Evolutionary conservation across 495 filamentous ascomycete species (phyloP).

Genomic region (Tetracladium marchalianum): DNA sequence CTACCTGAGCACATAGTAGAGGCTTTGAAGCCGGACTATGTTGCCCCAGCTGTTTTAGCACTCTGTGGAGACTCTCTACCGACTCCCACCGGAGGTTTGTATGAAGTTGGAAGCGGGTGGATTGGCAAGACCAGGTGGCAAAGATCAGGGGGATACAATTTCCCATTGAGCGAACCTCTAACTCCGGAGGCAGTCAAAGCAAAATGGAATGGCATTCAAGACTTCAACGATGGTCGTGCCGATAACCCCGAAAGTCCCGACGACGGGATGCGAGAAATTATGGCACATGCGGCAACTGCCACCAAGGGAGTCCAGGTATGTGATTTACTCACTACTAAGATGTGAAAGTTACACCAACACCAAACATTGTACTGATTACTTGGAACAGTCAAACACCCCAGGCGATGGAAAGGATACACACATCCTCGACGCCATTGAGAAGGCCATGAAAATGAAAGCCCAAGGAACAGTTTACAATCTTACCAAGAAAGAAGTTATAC

Average conservation of each 20-base stretch:
- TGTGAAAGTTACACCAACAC: conserved; percentile 16
- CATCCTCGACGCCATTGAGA: conserved; percentile 45
- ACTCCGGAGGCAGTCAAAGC: conserved; percentile 57
- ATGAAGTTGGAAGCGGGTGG: conserved; percentile 69
- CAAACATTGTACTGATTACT: conserved; percentile 5
- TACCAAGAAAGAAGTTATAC: conserved; percentile 58
- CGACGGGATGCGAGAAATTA: conserved; percentile 54
- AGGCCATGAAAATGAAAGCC: conserved; percentile 50
- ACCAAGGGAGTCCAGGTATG: conserved; percentile 19
- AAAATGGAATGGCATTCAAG: conserved; percentile 50
- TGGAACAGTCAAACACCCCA: too few relatives aligned
- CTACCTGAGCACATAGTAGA: conserved; percentile 78
- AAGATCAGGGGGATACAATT: conserved; percentile 59
- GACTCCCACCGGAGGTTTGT: conserved; percentile 56
- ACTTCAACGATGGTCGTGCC: conserved; percentile 64
- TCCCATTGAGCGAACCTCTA: conserved; percentile 57
- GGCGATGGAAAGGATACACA: too few relatives aligned
- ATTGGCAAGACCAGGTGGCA: conserved; percentile 65
- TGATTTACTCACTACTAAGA: not conserved
- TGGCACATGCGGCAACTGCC: conserved; percentile 26
- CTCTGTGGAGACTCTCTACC: conserved; percentile 62
- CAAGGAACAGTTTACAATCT: conserved; percentile 57
- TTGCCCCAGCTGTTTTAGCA: conserved; percentile 59
- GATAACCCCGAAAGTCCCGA: conserved; percentile 56
- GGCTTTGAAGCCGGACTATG: conserved; percentile 75